Percentiles rank a stretch among this genome's conserved stretches.
Conservation (phyloP, 306 rosid genomes). For the Boehmeria nivea region DNA sequence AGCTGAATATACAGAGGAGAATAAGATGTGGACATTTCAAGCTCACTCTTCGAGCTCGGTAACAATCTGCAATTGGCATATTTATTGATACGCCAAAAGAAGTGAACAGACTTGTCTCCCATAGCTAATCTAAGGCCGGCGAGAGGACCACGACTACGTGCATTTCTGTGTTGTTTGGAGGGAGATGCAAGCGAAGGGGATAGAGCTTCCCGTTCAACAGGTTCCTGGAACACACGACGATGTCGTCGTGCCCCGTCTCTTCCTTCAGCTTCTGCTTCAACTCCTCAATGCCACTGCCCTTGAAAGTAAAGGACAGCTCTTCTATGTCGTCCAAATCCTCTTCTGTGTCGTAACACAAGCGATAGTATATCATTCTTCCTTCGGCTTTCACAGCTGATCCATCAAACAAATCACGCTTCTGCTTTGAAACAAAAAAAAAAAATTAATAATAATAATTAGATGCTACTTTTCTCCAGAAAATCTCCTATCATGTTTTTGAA, state of each 20-base stretch:
- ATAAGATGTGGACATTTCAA: neutral
- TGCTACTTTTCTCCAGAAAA: no score
- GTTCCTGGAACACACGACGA: constrained; percentile 65
- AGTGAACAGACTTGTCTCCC: no score
- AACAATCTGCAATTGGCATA: neutral
- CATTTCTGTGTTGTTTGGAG: constrained; percentile 65
- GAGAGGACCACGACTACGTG: constrained; percentile 68
- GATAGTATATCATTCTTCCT: constrained; percentile 60
- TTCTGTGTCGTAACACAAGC: constrained; percentile 44
- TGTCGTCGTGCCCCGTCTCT: constrained; percentile 43
- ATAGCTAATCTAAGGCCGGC: constrained; percentile 26
- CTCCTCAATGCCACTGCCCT: constrained; percentile 48
- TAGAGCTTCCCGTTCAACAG: constrained; percentile 66
- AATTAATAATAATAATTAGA: no score
- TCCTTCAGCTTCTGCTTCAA: constrained; percentile 47
- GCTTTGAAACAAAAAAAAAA: no score
- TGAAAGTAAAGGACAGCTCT: constrained; percentile 46
- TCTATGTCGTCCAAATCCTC: constrained; percentile 37
- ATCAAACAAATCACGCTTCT: constrained; percentile 10
- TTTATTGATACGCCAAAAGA: no score
- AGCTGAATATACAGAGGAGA: constrained; percentile 11
- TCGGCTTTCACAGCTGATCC: constrained; percentile 31
- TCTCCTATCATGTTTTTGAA: no score
- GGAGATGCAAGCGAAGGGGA: constrained; percentile 78
- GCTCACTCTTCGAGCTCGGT: neutral